Evolutionary conservation across 1,284 basidiomycete species (phyloP), one percentile per base, ranked within the genome.

Genomic region (Leccinum angustisporum): DNA sequence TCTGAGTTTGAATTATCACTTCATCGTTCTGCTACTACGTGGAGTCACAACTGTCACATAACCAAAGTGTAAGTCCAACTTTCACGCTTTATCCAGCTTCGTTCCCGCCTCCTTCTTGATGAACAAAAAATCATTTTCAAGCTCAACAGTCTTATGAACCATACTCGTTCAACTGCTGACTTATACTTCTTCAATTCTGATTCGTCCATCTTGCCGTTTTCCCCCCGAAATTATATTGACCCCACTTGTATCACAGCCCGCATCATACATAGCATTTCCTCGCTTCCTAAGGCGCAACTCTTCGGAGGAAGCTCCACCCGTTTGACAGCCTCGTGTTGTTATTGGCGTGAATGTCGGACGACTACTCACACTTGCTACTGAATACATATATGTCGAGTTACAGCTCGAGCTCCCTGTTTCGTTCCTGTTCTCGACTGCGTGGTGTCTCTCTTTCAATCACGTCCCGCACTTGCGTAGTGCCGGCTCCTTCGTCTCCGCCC

Each of bases 61-160:
- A 30, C 27, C 1, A 30, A 36, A 36, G 10, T 38, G 14, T 38
- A 11, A 38, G 36, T 38, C 36, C 36, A 38, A 38, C 36, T 38
- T 38, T 36, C 36, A 38, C 36, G 14, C 14, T 38, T 38, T 16
- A 34, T 11, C 33, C 13, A 11, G 33, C 33, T 38, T 38, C 36
- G 14, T 16, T 38, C 36, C 11, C 8, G 33, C 33, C 33, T 16
- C 36, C 36, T 38, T 38, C 14, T 38, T 13, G 85, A 86, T 86
- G 85, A 86, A 81, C 66, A 80, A 74, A 75, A 79, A 70, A 74
- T 84, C 84, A 86, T 82, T 85, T 82, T 85, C 84, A 86, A 86
- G 83, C 84, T 86, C 84, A 86, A 86, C 85, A 86, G 83, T 86
- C 85, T 80, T 79, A 86, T 81, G 79, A 79, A 77, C 73, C 54